Base-by-base conservation (phyloP, 2,329 filamentous ascomycete species). In the Immersiporthe knoxdaviesiana region DNA sequence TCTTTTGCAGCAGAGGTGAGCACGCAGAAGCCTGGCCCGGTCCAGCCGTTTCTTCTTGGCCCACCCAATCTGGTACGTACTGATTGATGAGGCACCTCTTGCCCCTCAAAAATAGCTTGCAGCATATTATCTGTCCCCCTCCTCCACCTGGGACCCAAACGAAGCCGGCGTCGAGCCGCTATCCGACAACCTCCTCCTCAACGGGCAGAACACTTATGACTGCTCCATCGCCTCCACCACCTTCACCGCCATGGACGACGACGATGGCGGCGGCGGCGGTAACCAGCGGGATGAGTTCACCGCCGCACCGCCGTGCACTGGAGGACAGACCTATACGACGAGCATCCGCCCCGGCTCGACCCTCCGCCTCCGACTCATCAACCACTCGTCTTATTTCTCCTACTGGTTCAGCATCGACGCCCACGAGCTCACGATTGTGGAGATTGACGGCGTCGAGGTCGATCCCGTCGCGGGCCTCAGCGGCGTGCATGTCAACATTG, bases 381-480 rank as follows among this genome's bases (percentile, higher is more conserved):
- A 81, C 74, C 75, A 80, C 52, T 79, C 78, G 37, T 78, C 79
- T 3, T 79, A 78, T 67, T 74, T 79, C 32, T 78, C 79, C 6
- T 78, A 79, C 72, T 81, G 77, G 74, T 76, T 82, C 73, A 79
- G 76, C 69, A 71, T 82, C 69, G 80, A 81, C 70, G 76, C 75
- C 72, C 80, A 82, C 73, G 75, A 74, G 3, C 70, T 82, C 2
- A 72, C 75, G 0, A 77, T 82, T 37, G 75, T 82, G 52, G 80
- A 82, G 73, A 76, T 82, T 1, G 80, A 82, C 73, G 80, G 80
- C 21, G 73, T 79, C 18, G 79, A 82, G 68, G 75, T 81, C 50
- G 73, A 76, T 32, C 79, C 80, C 21, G 73, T 80, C 16, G 5
- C 70, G 3, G 74, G 74, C 1, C 41, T 21, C 1, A 72, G 73